Evolutionary conservation across 768 basidiomycete species (phyloP).

Genomic region (Lactarius deliciosus): DNA sequence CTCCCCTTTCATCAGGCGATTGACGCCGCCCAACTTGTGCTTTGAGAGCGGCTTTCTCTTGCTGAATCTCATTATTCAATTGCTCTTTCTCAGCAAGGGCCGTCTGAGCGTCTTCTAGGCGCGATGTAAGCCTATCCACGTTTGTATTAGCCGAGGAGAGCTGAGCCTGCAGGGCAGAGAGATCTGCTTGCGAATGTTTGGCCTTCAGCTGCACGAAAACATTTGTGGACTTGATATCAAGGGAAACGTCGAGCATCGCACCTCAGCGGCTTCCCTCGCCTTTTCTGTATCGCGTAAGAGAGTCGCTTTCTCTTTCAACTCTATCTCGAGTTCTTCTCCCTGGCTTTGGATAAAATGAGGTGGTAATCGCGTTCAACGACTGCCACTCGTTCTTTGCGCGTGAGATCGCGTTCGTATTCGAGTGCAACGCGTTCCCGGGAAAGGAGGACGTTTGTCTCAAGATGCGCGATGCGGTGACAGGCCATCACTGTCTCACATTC

Average conservation of each 20-base stretch:
- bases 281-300: conserved; percentile 34
- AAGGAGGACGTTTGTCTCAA: conserved; percentile 52
- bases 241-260: conserved; percentile 31
- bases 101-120: conserved; percentile 56
- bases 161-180: conserved; percentile 49
- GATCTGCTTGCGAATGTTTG: conserved; percentile 47
- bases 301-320: conserved; percentile 47
- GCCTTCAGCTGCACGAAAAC: conserved; percentile 40
- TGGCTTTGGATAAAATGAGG: conserved; percentile 64
- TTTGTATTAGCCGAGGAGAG: conserved; percentile 48
- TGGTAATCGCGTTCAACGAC: conserved; percentile 63
- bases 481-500: conserved; percentile 63
- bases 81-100: conserved; percentile 55
- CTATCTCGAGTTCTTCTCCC: conserved; percentile 57
- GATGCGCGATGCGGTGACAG: conserved; percentile 64
- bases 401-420: conserved; percentile 53
- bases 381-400: conserved; percentile 57
- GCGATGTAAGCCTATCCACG: conserved; percentile 56
- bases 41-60: conserved; percentile 53
- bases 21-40: conserved; percentile 72
- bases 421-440: conserved; percentile 53
- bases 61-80: conserved; percentile 56
- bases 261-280: conserved; percentile 34
- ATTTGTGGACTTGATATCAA: neutral
- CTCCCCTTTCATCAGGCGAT: conserved; percentile 61